Base-by-base conservation (phyloP, 129 eudicot species). In the Centaurea solstitialis region DNA sequence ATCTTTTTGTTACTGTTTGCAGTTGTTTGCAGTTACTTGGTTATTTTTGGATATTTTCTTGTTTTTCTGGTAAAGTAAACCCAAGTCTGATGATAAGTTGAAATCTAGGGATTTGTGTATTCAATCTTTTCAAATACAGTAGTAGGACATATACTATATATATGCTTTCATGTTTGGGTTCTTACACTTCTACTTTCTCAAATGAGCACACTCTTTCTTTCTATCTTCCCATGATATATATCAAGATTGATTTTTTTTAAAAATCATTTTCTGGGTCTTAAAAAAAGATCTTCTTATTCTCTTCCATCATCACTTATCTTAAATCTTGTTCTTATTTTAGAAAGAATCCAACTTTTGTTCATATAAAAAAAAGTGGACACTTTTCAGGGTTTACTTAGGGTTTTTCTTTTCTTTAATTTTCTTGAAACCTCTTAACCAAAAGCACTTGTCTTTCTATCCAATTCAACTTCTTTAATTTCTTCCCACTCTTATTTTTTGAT, bases 101-200 rank as follows among this genome's bases (percentile, higher is more conserved):
- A 59, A 77, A 84, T 72, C 74, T 87, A 76, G 86, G 89, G 87
- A 84, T 80, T 74, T 85, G 93, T 85, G 91, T 81, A 73, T 53
- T 72, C 82, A 72, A 23, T 70, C 61, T 75, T 62, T 68, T 76
- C 68, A 79, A 47, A 69, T 9, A 72, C 66, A 74, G 18, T 18
- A 20, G 18, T 18, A 20, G 9, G 22, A 43, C 81, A 38, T 24
- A 26, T 43, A 22, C 76, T 75, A 39, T 71, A 61, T 59, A 82
- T 76, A 40, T 22, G 72, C 76, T 20, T 30, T 79, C 20, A 2
- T 76, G 20, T 15, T 78, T 71, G 68, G 18, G 37, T 64, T 72
- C 76, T 79, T 79, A 79, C 84, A 68, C 72, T 77, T 75, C 86
- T 82, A 72, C 85, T 81, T 81, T 81, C 80, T 79, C 69, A 45